These are phyloP conservation scores for Schwanniomyces sp. DNA, from an alignment of 805 yeast genomes.

Conservation along the genomic window DNA sequence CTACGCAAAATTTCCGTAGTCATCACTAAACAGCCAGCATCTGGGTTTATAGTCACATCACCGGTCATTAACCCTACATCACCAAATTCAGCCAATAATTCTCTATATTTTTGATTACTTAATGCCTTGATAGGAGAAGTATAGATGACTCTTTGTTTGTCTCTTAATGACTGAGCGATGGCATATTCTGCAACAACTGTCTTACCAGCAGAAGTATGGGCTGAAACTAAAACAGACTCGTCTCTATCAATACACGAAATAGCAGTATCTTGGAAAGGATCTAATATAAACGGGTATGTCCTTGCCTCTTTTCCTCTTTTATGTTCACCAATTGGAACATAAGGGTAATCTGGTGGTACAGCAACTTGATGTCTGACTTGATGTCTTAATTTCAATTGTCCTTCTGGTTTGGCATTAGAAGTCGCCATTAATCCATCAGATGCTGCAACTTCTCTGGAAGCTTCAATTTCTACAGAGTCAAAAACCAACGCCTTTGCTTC, in stretches of 20 bases:
- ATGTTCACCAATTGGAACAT: slow-evolving; percentile 86
- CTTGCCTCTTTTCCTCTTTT: slow-evolving; percentile 77
- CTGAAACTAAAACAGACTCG: slow-evolving; percentile 94
- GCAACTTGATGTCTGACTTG: slow-evolving; percentile 98
- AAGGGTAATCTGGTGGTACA: slow-evolving; percentile 86
- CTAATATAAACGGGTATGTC: slow-evolving; percentile 87
- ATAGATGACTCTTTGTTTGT: slow-evolving; percentile 90
- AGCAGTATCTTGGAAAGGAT: slow-evolving; percentile 97
- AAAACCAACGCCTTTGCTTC: slow-evolving; percentile 73
- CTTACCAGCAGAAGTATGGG: slow-evolving; percentile 97
- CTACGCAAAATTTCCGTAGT: slow-evolving; percentile 96
- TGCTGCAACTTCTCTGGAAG: slow-evolving; percentile 83
- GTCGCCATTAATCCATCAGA: slow-evolving; percentile 59
- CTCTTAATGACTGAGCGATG: slow-evolving; percentile 89
- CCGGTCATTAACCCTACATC: slow-evolving; percentile 99
- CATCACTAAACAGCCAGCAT: slow-evolving; percentile 97
- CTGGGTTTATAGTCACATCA: slow-evolving; percentile 97
- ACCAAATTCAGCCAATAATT: slow-evolving; percentile 86
- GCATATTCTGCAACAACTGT: slow-evolving; percentile 98
- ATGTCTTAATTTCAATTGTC: slow-evolving; percentile 70
- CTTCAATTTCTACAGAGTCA: slow-evolving; percentile 85
- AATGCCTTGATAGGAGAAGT: slow-evolving; percentile 95
- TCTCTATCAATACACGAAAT: slow-evolving; percentile 93
- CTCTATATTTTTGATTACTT: slow-evolving; percentile 93
- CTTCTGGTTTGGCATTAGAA: slow-evolving; percentile 34